phyloP scores from a whole-genome alignment of 1,284 basidiomycete genomes.

The Clitocybe nebularis region DNA sequence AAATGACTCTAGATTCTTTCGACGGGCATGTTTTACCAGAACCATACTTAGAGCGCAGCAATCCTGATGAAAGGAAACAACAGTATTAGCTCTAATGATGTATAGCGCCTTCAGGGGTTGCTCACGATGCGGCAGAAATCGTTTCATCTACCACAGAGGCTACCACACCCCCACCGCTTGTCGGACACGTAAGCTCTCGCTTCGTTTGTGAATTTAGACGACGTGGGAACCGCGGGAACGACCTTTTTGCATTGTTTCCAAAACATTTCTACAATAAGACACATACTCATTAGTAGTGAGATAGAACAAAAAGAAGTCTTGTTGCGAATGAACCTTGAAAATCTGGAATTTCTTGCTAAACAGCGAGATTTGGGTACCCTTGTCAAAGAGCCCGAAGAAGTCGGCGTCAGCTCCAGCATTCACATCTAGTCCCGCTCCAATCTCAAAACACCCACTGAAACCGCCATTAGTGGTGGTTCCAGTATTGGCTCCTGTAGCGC shows the following conservation, averaged over 20 bases:
- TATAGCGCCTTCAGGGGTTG: too few relatives aligned
- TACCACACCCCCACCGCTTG: not conserved
- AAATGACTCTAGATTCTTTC: too few relatives aligned
- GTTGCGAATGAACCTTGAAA: slow-evolving; percentile 28
- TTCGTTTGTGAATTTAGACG: slow-evolving; percentile 3
- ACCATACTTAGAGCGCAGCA: too few relatives aligned
- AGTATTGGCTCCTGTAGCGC: slow-evolving; percentile 3
- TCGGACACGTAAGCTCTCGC: slow-evolving; percentile 15
- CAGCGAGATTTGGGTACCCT: slow-evolving; percentile 22
- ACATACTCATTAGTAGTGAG: not conserved
- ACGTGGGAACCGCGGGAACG: slow-evolving; percentile 9
- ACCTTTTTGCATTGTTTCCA: slow-evolving; percentile 16
- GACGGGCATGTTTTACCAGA: too few relatives aligned
- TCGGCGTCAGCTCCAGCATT: slow-evolving; percentile 33
- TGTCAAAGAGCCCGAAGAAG: slow-evolving; percentile 35
- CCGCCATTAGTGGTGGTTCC: slow-evolving; percentile 10
- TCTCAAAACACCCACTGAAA: slow-evolving; percentile 34
- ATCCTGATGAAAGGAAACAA: too few relatives aligned
- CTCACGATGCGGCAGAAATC: slow-evolving; percentile 12
- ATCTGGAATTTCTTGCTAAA: slow-evolving; percentile 32
- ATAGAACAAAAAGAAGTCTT: not conserved
- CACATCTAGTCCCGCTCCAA: slow-evolving; percentile 29
- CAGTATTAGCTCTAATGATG: too few relatives aligned
- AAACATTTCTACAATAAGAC: slow-evolving; percentile 19
- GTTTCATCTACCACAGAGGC: slow-evolving; percentile 12